These are phyloP conservation scores for Arachnomyces sp. DNA, from an alignment of 2,329 filamentous ascomycete species.

Conservation along the genomic window DNA sequence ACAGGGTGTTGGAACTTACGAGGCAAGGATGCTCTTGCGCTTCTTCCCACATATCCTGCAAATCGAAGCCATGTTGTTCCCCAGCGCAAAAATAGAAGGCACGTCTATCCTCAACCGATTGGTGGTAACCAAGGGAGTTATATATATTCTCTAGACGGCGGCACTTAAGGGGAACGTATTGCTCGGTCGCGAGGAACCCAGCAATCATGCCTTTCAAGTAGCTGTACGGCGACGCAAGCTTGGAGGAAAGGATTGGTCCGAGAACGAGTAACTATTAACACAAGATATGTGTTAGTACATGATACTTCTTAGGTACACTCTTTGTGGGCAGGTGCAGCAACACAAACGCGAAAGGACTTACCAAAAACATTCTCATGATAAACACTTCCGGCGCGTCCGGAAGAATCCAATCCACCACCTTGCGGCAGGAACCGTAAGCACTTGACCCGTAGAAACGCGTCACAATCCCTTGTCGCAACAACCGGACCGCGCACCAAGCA, in stretches of 20 bases:
- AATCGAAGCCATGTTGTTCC: conserved; percentile 1
- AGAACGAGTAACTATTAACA: neutral
- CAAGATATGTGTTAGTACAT: neutral
- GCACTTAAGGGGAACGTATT: neutral
- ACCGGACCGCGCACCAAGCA: too few species aligned
- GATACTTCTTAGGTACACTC: too few species aligned
- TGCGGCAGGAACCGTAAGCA: too few species aligned
- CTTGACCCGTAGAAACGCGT: too few species aligned
- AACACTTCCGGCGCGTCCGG: too few species aligned
- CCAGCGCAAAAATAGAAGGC: conserved; percentile 2
- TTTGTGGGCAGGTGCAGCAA: too few species aligned
- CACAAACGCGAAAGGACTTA: too few species aligned
- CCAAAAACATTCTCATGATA: too few species aligned
- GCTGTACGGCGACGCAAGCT: neutral
- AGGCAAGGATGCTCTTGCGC: conserved; percentile 1
- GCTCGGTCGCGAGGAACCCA: neutral
- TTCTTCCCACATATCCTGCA: neutral
- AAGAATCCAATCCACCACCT: too few species aligned
- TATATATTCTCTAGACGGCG: neutral
- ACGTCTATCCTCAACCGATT: neutral
- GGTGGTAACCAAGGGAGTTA: neutral
- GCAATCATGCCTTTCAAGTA: conserved; percentile 1
- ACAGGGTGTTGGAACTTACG: neutral
- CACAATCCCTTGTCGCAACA: too few species aligned
- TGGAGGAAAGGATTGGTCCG: neutral